phyloP scores from a whole-genome alignment of 768 basidiomycete species.

The Antrodiella citrinella region DNA sequence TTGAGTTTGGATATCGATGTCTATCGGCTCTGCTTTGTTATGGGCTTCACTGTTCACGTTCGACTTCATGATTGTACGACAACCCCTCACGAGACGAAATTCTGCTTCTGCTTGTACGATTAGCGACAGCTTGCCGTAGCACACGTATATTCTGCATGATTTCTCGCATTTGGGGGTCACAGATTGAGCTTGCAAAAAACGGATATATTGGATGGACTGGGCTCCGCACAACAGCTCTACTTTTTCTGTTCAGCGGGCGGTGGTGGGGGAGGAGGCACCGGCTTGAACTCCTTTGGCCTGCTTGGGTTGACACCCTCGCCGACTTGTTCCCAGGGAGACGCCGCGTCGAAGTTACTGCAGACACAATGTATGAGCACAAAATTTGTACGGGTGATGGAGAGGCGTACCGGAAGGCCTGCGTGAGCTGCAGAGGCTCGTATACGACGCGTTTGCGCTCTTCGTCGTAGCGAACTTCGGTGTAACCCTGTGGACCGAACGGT shows the following conservation, averaged over 20 bases:
- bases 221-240: too few species aligned
- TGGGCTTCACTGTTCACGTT: too few species aligned
- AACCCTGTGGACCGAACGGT: conserved; percentile 53
- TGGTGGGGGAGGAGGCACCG: conserved; percentile 64
- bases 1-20: too few species aligned
- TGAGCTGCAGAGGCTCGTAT: conserved; percentile 94
- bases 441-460: conserved; percentile 97
- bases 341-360: conserved; percentile 86
- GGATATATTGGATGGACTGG: conserved; percentile 2
- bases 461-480: conserved; percentile 95
- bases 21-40: too few species aligned
- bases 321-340: conserved; percentile 93
- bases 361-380: too few species aligned
- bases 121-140: too few species aligned
- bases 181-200: conserved; percentile 1
- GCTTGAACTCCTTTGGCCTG: conserved; percentile 68
- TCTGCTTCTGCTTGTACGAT: too few species aligned
- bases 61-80: too few species aligned
- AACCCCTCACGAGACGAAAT: too few species aligned
- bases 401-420: conserved; percentile 93
- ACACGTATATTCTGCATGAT: background rate
- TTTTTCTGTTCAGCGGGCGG: conserved; percentile 78
- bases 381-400: too few species aligned
- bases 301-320: conserved; percentile 53
- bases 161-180: background rate